Evolutionary conservation across 805 yeast genomes (phyloP).

Genomic region (Cyberlindnera mrakii): DNA sequence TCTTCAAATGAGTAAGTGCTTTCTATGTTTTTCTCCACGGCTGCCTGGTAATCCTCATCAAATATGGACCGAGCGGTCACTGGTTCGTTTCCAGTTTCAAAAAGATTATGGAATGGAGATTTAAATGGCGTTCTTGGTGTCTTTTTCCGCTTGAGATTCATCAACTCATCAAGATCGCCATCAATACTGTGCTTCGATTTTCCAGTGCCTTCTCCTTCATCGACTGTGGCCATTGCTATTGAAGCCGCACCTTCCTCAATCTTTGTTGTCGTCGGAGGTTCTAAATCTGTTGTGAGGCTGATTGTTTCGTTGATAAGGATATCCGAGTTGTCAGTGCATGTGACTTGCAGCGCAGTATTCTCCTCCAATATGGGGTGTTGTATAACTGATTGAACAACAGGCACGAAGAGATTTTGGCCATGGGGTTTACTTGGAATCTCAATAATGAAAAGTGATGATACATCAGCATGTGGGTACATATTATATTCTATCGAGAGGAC

Average conservation of each 20-base stretch:
- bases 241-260: background rate
- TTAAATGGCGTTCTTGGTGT: background rate
- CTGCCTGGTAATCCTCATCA: background rate
- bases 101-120: background rate
- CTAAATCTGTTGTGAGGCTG: background rate
- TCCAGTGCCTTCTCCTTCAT: background rate
- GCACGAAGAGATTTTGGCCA: no score
- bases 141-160: constrained; percentile 5
- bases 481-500: no score
- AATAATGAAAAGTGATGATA: no score
- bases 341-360: background rate
- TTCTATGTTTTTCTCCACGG: background rate
- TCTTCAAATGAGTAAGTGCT: background rate
- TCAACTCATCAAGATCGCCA: constrained; percentile 16
- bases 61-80: background rate
- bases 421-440: no score
- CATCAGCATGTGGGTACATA: no score
- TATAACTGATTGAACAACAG: background rate
- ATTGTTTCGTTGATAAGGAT: background rate
- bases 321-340: background rate
- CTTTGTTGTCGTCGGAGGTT: background rate
- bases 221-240: background rate
- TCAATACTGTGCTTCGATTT: constrained; percentile 12
- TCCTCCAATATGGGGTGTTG: background rate
- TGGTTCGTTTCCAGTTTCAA: background rate